Evolutionary conservation across 495 filamentous ascomycete genomes (phyloP).

Genomic region (Aspergillus affinis): DNA sequence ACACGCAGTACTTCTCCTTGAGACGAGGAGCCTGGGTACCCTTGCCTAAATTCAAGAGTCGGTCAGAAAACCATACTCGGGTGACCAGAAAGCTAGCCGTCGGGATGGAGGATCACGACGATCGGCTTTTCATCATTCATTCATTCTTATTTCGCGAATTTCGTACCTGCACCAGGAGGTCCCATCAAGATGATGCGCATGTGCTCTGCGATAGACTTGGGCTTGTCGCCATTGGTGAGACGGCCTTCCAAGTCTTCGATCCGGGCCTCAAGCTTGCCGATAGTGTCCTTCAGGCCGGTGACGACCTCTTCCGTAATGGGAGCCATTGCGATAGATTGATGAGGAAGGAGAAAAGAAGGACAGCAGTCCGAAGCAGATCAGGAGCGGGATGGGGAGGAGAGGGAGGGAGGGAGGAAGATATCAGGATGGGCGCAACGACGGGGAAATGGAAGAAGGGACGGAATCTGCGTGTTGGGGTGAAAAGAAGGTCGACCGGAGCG

Average conservation of each 20-base stretch:
- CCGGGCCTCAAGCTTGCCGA: slow-evolving; percentile 79
- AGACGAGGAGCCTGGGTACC: slow-evolving; percentile 97
- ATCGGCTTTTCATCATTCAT: neutral
- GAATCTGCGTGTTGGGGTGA: slow-evolving; percentile 29
- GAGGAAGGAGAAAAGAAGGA: slow-evolving; percentile 22
- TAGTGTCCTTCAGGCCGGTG: slow-evolving; percentile 70
- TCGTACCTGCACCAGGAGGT: slow-evolving; percentile 89
- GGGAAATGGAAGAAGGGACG: slow-evolving; percentile 34
- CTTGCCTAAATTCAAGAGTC: slow-evolving; percentile 67
- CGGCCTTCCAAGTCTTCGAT: slow-evolving; percentile 74
- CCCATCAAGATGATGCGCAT: slow-evolving; percentile 98
- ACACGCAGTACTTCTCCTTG: slow-evolving; percentile 94
- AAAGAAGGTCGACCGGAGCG: slow-evolving; percentile 28
- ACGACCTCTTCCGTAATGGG: slow-evolving; percentile 76
- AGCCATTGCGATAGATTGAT: slow-evolving; percentile 63
- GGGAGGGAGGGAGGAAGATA: slow-evolving; percentile 12
- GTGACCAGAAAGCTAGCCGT: slow-evolving; percentile 8
- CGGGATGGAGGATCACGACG: neutral
- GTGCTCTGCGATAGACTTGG: slow-evolving; percentile 52
- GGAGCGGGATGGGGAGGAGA: slow-evolving; percentile 8
- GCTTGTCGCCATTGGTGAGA: slow-evolving; percentile 53
- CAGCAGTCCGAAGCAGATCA: slow-evolving; percentile 16
- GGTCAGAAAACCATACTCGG: slow-evolving; percentile 23
- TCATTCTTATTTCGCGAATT: neutral
- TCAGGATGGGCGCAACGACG: slow-evolving; percentile 17